Percentiles rank a stretch among this genome's conserved stretches.
Evolutionary conservation across 2,329 filamentous ascomycete species (phyloP).

Genomic region (Hirsutella rhossiliensis): DNA sequence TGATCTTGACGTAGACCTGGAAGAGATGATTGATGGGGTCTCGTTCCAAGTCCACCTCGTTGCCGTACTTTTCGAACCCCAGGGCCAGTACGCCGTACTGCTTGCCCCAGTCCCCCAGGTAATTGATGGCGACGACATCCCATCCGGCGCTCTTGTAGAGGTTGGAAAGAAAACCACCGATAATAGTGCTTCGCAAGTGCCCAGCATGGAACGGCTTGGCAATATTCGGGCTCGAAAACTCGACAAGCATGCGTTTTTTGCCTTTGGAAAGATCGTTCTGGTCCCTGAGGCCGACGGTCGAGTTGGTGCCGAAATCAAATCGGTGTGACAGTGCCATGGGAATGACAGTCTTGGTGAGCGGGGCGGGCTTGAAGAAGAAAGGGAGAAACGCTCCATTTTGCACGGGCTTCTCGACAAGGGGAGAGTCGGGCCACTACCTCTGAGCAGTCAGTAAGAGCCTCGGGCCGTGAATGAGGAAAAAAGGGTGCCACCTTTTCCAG

Average conservation of each 20-base stretch:
- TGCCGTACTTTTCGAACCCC: constrained; percentile 54
- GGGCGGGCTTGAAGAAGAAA: constrained; percentile 4
- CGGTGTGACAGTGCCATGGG: constrained; percentile 5
- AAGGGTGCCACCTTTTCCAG: constrained; percentile 2
- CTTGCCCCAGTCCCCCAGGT: constrained; percentile 65
- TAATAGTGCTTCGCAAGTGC: constrained; percentile 59
- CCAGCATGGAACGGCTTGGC: constrained; percentile 60
- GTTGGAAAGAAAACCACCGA: constrained; percentile 56
- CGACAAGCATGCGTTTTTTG: constrained; percentile 37
- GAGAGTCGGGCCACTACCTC: constrained; percentile 4
- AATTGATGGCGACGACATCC: constrained; percentile 58
- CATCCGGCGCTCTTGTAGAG: constrained; percentile 53
- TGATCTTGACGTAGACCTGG: constrained; percentile 56
- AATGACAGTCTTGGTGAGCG: constrained; percentile 4
- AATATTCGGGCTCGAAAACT: constrained; percentile 66
- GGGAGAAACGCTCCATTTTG: constrained; percentile 3
- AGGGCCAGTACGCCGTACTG: constrained; percentile 52
- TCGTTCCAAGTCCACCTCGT: constrained; percentile 47
- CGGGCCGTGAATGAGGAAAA: too few relatives aligned
- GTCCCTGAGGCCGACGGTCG: constrained; percentile 3
- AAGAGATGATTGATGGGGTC: constrained; percentile 59
- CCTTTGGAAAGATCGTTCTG: constrained; percentile 3
- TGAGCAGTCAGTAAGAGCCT: background rate
- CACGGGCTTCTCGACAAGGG: constrained; percentile 5
- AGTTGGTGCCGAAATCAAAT: constrained; percentile 2